These are phyloP conservation scores for Volvox reticuliferus DNA, from an alignment of 139 green algal species.

Conservation along the genomic window DNA sequence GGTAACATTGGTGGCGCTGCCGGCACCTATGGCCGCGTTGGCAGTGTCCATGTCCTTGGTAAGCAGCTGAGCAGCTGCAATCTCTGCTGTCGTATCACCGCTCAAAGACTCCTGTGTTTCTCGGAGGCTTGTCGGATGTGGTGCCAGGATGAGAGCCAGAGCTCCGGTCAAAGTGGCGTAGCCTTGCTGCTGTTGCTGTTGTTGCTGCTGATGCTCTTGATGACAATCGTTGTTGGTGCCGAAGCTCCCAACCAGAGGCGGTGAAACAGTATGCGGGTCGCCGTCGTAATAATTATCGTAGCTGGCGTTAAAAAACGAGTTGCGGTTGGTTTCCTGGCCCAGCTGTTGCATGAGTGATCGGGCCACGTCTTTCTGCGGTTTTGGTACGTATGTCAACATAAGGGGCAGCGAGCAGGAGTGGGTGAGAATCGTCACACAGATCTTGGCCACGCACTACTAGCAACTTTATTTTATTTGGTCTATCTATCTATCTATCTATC, in stretches of 20 bases:
- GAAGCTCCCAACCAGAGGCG: neutral
- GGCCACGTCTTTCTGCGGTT: slow-evolving; percentile 19
- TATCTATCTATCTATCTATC: too few species aligned
- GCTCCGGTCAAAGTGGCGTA: slow-evolving; percentile 19
- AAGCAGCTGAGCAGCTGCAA: neutral
- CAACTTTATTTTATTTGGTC: too few species aligned
- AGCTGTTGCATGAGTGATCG: slow-evolving; percentile 27
- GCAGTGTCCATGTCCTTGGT: neutral
- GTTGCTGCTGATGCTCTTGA: neutral
- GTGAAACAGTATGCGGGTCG: neutral
- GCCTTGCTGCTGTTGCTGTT: slow-evolving; percentile 5
- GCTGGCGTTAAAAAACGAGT: neutral
- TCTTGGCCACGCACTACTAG: too few species aligned
- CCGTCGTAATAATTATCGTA: neutral
- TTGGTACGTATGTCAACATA: neutral
- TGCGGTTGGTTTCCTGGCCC: neutral
- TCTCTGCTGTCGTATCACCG: neutral
- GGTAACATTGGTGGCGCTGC: neutral
- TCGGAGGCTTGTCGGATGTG: neutral
- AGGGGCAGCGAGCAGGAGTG: neutral
- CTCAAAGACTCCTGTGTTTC: neutral
- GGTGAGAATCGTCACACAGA: neutral
- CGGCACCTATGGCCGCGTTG: too few species aligned
- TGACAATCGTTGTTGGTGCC: too few species aligned
- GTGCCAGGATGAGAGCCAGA: neutral